phyloP scores from a whole-genome alignment of 805 yeast species.

The Komagataella pastoris region DNA sequence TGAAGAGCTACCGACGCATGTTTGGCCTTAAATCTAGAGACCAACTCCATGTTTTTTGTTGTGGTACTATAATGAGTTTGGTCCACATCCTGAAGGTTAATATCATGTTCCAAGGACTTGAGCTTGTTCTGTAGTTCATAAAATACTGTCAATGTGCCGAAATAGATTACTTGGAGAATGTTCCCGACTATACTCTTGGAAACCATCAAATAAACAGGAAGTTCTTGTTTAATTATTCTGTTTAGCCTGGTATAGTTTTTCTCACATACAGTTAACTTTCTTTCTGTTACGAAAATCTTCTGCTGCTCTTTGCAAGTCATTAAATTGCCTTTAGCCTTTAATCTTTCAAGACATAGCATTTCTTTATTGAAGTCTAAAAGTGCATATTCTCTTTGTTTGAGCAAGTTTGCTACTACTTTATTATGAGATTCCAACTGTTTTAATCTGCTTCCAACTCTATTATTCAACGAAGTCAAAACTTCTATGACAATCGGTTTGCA shows the following conservation, averaged over 20 bases:
- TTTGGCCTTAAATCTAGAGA: slow-evolving; percentile 1
- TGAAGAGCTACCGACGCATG: slow-evolving; percentile 3
- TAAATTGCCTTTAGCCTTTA: slow-evolving; percentile 14
- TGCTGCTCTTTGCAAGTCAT: slow-evolving; percentile 26
- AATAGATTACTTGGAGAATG: slow-evolving; percentile 21
- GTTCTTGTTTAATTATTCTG: slow-evolving; percentile 25
- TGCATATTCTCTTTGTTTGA: slow-evolving; percentile 18
- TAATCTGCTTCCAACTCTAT: slow-evolving; percentile 12
- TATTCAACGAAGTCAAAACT: slow-evolving; percentile 13
- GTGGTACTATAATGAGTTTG: slow-evolving; percentile 3
- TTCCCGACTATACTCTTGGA: slow-evolving; percentile 18
- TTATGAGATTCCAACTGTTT: slow-evolving; percentile 6
- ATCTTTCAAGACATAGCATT: slow-evolving; percentile 6
- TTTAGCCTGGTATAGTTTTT: slow-evolving; percentile 25
- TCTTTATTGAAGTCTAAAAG: slow-evolving; percentile 24
- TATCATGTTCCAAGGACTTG: slow-evolving; percentile 3
- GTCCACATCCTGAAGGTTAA: slow-evolving; percentile 3
- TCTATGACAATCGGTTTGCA: slow-evolving; percentile 6
- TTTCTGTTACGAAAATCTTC: slow-evolving; percentile 16
- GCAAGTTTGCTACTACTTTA: slow-evolving; percentile 14
- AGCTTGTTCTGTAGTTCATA: slow-evolving; percentile 18
- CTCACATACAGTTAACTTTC: slow-evolving; percentile 15
- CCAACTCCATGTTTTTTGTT: background rate
- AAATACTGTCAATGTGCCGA: slow-evolving; percentile 19
- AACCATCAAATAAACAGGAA: slow-evolving; percentile 28